A percentile compares a stretch with the other conserved stretches of the same genome.
Conservation (phyloP, 2,329 filamentous ascomycete genomes). For the Epichloe glyceriae region DNA sequence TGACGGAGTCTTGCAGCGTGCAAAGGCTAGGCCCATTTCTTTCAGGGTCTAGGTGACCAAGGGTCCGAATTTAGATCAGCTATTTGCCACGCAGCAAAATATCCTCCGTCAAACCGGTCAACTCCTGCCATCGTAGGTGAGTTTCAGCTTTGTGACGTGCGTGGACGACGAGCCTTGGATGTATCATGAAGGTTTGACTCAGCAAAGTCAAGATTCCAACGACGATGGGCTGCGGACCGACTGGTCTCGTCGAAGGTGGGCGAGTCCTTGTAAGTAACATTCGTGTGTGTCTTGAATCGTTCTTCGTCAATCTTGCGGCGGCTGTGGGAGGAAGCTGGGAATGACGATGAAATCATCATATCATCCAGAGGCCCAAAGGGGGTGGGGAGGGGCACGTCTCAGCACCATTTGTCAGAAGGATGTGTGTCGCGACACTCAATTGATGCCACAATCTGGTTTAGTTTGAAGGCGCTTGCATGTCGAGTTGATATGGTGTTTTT, state of each 20-base stretch:
- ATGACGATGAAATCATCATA: too few relatives aligned
- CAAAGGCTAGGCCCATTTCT: constrained; percentile 3
- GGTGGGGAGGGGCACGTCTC: neutral
- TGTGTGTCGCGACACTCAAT: neutral
- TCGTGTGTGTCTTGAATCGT: neutral
- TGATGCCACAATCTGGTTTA: neutral
- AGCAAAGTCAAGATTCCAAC: neutral
- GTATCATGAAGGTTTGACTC: neutral
- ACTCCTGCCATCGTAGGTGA: neutral
- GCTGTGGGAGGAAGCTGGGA: neutral
- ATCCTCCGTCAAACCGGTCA: neutral
- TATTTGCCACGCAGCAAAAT: neutral
- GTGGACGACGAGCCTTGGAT: neutral
- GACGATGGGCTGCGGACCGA: neutral
- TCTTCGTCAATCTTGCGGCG: neutral
- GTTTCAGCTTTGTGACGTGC: neutral
- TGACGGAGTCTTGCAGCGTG: constrained; percentile 10
- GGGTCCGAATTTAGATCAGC: neutral
- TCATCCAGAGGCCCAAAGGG: neutral
- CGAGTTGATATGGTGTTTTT: neutral
- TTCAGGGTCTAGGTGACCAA: neutral
- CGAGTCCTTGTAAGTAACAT: neutral
- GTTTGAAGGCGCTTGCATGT: too few relatives aligned
- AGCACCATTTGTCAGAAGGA: neutral
- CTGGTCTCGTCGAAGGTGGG: neutral